These are phyloP conservation scores for Citeromyces matritensis DNA, from an alignment of 805 yeast species.

Conservation along the genomic window DNA sequence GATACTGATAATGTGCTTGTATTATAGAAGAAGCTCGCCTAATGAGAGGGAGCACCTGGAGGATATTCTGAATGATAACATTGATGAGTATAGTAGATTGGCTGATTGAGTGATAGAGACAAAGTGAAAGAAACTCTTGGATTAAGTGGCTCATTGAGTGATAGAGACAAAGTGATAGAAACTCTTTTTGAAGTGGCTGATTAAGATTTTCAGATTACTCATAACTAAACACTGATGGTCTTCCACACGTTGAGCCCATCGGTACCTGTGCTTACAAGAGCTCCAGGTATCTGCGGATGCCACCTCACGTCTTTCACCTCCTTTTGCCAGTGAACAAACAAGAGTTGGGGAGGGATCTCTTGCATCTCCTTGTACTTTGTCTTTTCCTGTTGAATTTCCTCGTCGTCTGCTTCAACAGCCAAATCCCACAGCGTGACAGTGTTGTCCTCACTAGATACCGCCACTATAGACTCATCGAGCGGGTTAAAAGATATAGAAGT, in stretches of 20 bases:
- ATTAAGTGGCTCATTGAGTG: neutral
- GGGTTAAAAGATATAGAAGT: slow-evolving; percentile 94
- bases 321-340: slow-evolving; percentile 96
- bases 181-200: no score
- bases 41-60: slow-evolving; percentile 7
- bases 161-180: neutral
- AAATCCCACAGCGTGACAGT: slow-evolving; percentile 97
- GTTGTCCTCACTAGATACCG: slow-evolving; percentile 92
- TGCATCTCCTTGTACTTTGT: slow-evolving; percentile 65
- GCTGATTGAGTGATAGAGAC: neutral
- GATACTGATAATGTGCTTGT: slow-evolving; percentile 48
- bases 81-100: neutral
- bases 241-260: slow-evolving; percentile 95
- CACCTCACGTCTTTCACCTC: slow-evolving; percentile 97
- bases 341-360: slow-evolving; percentile 87
- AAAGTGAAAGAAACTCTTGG: no score
- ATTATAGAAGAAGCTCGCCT: slow-evolving; percentile 16
- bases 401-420: slow-evolving; percentile 97
- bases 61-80: slow-evolving; percentile 7
- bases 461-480: slow-evolving; percentile 85
- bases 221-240: slow-evolving; percentile 70
- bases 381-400: slow-evolving; percentile 79
- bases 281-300: slow-evolving; percentile 96
- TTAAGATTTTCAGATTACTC: neutral
- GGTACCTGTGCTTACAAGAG: slow-evolving; percentile 86